Conservation (phyloP, 225 moss, liverwort and hornwort species). For the Bryoerythrophyllum caledonicum region DNA sequence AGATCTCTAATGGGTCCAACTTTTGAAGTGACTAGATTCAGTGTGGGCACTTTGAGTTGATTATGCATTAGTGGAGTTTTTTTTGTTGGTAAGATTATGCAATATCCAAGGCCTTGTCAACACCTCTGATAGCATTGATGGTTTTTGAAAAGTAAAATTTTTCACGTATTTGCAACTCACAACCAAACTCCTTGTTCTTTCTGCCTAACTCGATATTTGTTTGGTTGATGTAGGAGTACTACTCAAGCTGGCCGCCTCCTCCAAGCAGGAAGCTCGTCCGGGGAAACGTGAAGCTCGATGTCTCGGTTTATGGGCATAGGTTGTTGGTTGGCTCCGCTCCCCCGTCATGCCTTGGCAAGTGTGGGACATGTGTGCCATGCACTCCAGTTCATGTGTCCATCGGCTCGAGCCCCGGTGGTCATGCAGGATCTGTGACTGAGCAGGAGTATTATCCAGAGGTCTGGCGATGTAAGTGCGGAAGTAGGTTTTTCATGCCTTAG, state of each 20-base stretch:
- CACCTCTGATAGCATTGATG: too few relatives aligned
- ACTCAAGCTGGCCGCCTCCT: conserved; percentile 11
- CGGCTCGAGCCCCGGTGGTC: conserved; percentile 24
- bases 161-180: too few relatives aligned
- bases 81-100: too few relatives aligned
- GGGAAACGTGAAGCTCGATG: neutral
- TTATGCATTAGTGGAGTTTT: too few relatives aligned
- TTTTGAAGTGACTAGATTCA: too few relatives aligned
- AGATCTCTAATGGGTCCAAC: too few relatives aligned
- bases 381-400: conserved; percentile 51
- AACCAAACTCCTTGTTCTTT: too few relatives aligned
- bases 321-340: conserved; percentile 55
- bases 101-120: too few relatives aligned
- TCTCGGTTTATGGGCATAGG: conserved; percentile 42
- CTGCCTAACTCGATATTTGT: too few relatives aligned
- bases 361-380: conserved; percentile 53
- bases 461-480: conserved; percentile 68
- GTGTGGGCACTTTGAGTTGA: too few relatives aligned
- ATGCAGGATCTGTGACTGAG: conserved; percentile 40
- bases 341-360: conserved; percentile 55
- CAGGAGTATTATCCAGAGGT: conserved; percentile 67
- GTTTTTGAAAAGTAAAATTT: too few relatives aligned
- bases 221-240: conserved; percentile 23
- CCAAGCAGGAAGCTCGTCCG: conserved; percentile 24
- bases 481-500: conserved; percentile 44